Evolutionary conservation across 768 basidiomycete species (phyloP).

Genomic region (Botryobasidium botryosum): DNA sequence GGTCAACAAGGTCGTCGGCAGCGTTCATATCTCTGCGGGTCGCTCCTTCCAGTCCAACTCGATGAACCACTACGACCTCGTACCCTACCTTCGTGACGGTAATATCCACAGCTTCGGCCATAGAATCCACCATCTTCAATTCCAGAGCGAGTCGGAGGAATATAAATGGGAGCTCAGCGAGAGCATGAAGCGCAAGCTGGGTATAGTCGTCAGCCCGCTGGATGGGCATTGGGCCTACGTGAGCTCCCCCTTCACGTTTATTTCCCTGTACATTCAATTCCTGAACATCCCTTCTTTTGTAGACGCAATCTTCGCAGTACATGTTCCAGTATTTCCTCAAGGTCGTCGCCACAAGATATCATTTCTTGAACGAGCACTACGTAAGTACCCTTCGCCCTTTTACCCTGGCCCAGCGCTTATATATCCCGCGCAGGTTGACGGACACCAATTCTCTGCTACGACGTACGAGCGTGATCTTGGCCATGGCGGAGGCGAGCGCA

Average conservation of each 20-base stretch:
- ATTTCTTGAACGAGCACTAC: conserved; percentile 54
- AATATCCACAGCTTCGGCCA: conserved; percentile 92
- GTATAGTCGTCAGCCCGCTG: conserved; percentile 60
- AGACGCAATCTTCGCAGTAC: conserved; percentile 68
- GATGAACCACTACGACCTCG: conserved; percentile 70
- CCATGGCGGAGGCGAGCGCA: conserved; percentile 26
- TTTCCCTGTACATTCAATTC: neutral
- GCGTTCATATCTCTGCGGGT: conserved; percentile 88
- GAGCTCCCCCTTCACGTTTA: conserved; percentile 18
- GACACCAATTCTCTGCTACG: conserved; percentile 91
- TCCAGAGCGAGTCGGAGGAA: conserved; percentile 32
- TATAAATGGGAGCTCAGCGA: conserved; percentile 14
- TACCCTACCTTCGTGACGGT: conserved; percentile 81
- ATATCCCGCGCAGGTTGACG: conserved; percentile 38
- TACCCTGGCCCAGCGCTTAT: neutral
- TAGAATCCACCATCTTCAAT: conserved; percentile 60
- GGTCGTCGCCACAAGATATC: conserved; percentile 91
- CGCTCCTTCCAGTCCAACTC: conserved; percentile 81
- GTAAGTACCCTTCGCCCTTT: conserved; percentile 25
- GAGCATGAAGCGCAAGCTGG: conserved; percentile 37
- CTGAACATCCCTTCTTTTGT: conserved; percentile 19
- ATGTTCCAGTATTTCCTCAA: conserved; percentile 99
- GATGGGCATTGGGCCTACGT: conserved; percentile 38
- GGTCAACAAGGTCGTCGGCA: conserved; percentile 94
- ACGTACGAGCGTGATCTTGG: conserved; percentile 87